Percentiles rank a stretch among this genome's conserved stretches.
Evolutionary conservation across 2,329 filamentous ascomycete genomes (phyloP).

Genomic region (Ophiostoma perfectum): DNA sequence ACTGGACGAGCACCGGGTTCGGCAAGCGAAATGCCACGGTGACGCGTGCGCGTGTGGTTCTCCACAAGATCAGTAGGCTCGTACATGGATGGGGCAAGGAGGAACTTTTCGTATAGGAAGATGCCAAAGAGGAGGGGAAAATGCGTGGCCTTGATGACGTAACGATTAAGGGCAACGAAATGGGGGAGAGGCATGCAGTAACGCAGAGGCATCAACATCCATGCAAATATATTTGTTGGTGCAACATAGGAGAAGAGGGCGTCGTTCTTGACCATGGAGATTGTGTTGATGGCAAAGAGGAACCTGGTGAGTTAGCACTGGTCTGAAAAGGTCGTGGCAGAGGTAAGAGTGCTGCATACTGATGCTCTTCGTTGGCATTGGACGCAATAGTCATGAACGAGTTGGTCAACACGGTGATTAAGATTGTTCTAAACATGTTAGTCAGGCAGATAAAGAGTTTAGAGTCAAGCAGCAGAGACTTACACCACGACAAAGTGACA

Average conservation of each 20-base stretch:
- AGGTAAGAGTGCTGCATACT: constrained; percentile 31
- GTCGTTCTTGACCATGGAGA: constrained; percentile 98
- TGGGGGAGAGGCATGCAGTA: constrained; percentile 72
- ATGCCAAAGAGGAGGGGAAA: constrained; percentile 82
- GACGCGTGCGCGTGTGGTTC: constrained; percentile 50
- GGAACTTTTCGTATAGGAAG: constrained; percentile 76
- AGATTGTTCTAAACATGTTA: constrained; percentile 53
- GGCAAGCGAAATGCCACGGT: constrained; percentile 51
- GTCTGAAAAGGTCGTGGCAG: too few species aligned
- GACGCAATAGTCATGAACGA: constrained; percentile 93
- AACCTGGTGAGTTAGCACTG: constrained; percentile 41
- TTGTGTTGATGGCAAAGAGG: constrained; percentile 91
- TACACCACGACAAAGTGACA: constrained; percentile 86
- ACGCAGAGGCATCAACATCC: constrained; percentile 77
- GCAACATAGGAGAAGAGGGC: constrained; percentile 90
- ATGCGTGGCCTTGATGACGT: constrained; percentile 85
- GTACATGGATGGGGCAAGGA: constrained; percentile 69
- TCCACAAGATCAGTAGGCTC: constrained; percentile 85
- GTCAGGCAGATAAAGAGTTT: too few species aligned
- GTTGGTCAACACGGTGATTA: constrained; percentile 93
- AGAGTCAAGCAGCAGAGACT: too few species aligned
- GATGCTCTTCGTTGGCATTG: constrained; percentile 87
- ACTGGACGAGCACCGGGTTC: constrained; percentile 52
- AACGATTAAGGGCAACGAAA: constrained; percentile 83
- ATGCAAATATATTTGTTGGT: constrained; percentile 85